phyloP scores from a whole-genome alignment of 176 grass and related monocot genomes.

The Cenchrus fungigraminus region DNA sequence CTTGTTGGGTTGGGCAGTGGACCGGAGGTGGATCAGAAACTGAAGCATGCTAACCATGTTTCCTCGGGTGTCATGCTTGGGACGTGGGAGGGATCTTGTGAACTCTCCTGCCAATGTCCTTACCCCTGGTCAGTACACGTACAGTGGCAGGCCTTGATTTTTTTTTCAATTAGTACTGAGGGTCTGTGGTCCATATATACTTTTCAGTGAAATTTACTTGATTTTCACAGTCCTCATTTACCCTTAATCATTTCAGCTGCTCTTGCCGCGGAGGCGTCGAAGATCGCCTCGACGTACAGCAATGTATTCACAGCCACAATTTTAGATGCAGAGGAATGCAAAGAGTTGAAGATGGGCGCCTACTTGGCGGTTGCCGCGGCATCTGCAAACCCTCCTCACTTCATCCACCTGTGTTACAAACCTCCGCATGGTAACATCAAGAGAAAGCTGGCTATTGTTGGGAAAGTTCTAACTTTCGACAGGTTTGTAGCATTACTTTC shows the following conservation, averaged over 20 bases:
- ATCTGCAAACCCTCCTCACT: conserved; percentile 82
- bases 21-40: conserved; percentile 65
- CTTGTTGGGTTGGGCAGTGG: conserved; percentile 79
- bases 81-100: conserved; percentile 82
- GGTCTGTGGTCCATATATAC: no score
- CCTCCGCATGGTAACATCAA: conserved; percentile 64
- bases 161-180: background rate
- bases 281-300: conserved; percentile 66
- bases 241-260: conserved; percentile 52
- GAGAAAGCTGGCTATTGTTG: conserved; percentile 85
- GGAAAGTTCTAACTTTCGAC: conserved; percentile 95
- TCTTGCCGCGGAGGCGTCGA: conserved; percentile 80
- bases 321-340: conserved; percentile 75
- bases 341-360: conserved; percentile 87
- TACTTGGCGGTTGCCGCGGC: conserved; percentile 90
- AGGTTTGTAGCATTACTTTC: conserved; percentile 45
- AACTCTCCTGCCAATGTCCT: conserved; percentile 97
- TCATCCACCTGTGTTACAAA: conserved; percentile 94
- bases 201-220: no score
- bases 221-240: background rate
- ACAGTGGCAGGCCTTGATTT: background rate
- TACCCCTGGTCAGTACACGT: conserved; percentile 66
- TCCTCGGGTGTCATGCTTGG: conserved; percentile 65
- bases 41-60: conserved; percentile 67
- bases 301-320: conserved; percentile 88